Base-by-base conservation (phyloP, 78 protist genomes). In the Speleostelium caveatum region DNA sequence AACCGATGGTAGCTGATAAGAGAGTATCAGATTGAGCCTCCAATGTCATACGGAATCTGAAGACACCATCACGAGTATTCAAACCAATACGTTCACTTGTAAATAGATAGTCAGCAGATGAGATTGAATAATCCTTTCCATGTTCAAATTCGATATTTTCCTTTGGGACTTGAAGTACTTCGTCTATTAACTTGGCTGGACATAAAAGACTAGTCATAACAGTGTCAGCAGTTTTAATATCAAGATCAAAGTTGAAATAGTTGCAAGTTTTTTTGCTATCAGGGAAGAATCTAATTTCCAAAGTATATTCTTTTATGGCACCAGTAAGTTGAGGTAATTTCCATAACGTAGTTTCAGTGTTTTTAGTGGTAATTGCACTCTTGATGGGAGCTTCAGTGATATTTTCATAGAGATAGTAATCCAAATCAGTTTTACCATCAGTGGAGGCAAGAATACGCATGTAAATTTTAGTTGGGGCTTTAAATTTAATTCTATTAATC, bases 101-200 rank as follows among this genome's bases (percentile, higher is more conserved):
- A 12, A 67, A 74, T 51, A 86, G 38, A 53, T 65, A 73, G 58
- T 67, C 60, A 21, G 16, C 22, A 0, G 92, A 72, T 22, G 67
- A 42, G 10, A 74, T 16, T 26, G 19, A 28, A 28, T 41, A 55
- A 21, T 86, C 85, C 17, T 73, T 49, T 2, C 76, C 92, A 32
- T 51, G 28, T 35, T 53, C 69, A 32, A 86, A 53, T 0, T 10
- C 17, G 32, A 74, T 41, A 2, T 32, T 41, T 3, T 66, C 79
- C 16, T 79, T 73, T 51, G 92, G 92, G 0, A 86, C 92, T 63
- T 74, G 92, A 5, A 26, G 30, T 35, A 53, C 67, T 74, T 86
- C 92, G 30, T 53, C 36, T n/a, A 83, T 79, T 26, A 73, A 16
- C 2, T 22, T 35, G 1, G 71, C n/a, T 51, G 92, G 92, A 55